Conservation (phyloP, 495 filamentous ascomycete species). For the Rhypophila decipiens region DNA sequence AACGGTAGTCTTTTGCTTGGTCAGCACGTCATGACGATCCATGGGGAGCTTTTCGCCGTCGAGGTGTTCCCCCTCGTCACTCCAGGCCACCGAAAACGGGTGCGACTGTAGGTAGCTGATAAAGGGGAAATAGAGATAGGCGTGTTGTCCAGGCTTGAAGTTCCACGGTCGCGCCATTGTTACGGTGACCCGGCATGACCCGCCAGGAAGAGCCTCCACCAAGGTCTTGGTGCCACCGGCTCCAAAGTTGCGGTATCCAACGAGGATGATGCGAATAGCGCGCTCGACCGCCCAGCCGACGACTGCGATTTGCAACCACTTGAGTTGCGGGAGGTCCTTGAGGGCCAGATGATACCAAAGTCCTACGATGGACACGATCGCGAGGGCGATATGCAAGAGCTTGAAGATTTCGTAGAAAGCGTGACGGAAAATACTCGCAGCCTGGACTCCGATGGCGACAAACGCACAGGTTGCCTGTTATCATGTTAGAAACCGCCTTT, state of each 20-base stretch:
- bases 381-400: conserved; percentile 66
- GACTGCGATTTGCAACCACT: conserved; percentile 55
- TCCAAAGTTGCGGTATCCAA: conserved; percentile 66
- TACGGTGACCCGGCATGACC: conserved; percentile 64
- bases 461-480: conserved; percentile 52
- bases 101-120: conserved; percentile 66
- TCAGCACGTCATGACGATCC: conserved; percentile 49
- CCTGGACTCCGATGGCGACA: conserved; percentile 60
- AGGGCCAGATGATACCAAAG: conserved; percentile 65
- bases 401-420: conserved; percentile 90
- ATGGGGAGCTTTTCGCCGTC: conserved; percentile 47
- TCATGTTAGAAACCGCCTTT: conserved; percentile 12
- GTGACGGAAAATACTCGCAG: conserved; percentile 70
- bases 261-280: conserved; percentile 42
- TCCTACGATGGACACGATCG: conserved; percentile 56
- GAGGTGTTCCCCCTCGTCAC: conserved; percentile 44
- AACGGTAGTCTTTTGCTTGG: conserved; percentile 56
- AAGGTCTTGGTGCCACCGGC: conserved; percentile 49
- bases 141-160: conserved; percentile 70
- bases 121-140: conserved; percentile 74
- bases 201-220: conserved; percentile 59
- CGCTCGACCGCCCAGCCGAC: conserved; percentile 64
- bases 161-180: conserved; percentile 69
- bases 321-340: conserved; percentile 52
- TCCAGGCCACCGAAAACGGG: conserved; percentile 63